Base-by-base conservation (phyloP, 345 rosid species). In the Lenwebbia sp. region DNA sequence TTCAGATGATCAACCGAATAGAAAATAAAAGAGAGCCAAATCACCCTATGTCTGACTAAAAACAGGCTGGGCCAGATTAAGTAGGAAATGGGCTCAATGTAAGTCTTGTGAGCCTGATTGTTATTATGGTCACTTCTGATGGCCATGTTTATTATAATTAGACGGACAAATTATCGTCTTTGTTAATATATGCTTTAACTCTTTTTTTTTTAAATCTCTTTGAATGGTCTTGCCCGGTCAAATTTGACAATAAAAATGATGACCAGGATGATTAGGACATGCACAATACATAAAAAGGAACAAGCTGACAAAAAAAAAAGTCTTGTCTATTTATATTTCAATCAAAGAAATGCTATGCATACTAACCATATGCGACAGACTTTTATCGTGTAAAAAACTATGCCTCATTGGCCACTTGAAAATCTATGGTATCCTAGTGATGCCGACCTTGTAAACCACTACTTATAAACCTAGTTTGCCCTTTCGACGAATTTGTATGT, bases 131-230 rank as follows among this genome's bases (percentile, higher is more conserved):
- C 70, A 58, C 12, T n/a, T n/a, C 6, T 58, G 17, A 0, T 13
- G 33, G 19, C 70, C 37, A 26, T 26, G 65, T 26, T 26, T 26
- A 11, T 58, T 11, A 26, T 3, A 26, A 12, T 58, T 0, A 58
- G 65, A 58, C 0, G 30, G 33, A 58, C 15, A 26, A 58, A 58
- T 2, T 0, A 6, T n/a, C 1, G 19, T 58, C 7, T n/a, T 58
- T n/a, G 15, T n/a, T 2, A n/a, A 0, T n/a, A 0, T n/a, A 3
- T n/a, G 17, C 70, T 58, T 58, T n/a, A 13, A n/a, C 33, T 7
- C 4, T 26, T 5, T 15, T 26, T 25, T 2, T 26, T 5, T 25
- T 58, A 11, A 58, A 58, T 58, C 33, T 25, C 65, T 11, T 57
- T 26, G 3, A 57, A 2, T 26, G 65, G 30, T 57, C 65, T 57